Percentiles rank a stretch among this genome's conserved stretches.
Evolutionary conservation across 257 asterid species (phyloP).

Genomic region (Nicotiana undulata): DNA sequence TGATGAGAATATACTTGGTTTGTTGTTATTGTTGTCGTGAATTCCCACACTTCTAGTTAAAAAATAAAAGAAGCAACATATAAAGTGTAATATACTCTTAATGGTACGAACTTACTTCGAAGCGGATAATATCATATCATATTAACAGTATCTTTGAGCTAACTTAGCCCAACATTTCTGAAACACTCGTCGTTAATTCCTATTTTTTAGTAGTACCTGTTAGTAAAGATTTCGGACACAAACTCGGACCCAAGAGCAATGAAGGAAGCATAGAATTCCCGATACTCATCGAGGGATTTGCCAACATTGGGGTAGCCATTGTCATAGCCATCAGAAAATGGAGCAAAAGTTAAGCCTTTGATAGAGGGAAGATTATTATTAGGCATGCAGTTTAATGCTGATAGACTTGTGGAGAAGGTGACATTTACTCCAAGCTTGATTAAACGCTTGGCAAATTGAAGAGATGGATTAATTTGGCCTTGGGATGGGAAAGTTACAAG

Average conservation of each 20-base stretch:
- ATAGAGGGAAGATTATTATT: not conserved
- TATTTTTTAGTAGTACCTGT: not conserved
- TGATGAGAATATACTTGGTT: too few species aligned
- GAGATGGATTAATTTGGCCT: slow-evolving; percentile 4
- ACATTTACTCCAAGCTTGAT: not conserved
- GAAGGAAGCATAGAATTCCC: slow-evolving; percentile 1
- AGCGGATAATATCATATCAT: too few species aligned
- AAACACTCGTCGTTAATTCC: too few species aligned
- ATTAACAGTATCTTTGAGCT: too few species aligned
- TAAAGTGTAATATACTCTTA: too few species aligned
- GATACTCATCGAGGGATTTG: not conserved
- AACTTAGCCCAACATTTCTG: too few species aligned
- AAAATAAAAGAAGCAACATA: too few species aligned
- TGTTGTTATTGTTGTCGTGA: too few species aligned
- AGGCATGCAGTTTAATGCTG: not conserved
- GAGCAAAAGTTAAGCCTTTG: not conserved
- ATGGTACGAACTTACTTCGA: too few species aligned
- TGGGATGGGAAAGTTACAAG: not conserved
- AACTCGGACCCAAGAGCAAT: slow-evolving; percentile 11
- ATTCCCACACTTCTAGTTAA: too few species aligned
- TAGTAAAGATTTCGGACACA: slow-evolving; percentile 5
- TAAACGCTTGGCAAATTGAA: not conserved
- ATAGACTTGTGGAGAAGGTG: not conserved
- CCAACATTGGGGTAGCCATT: not conserved
- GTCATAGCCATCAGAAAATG: slow-evolving; percentile 18